phyloP scores from a whole-genome alignment of 257 asterid species.

The Solanum chaucha region DNA sequence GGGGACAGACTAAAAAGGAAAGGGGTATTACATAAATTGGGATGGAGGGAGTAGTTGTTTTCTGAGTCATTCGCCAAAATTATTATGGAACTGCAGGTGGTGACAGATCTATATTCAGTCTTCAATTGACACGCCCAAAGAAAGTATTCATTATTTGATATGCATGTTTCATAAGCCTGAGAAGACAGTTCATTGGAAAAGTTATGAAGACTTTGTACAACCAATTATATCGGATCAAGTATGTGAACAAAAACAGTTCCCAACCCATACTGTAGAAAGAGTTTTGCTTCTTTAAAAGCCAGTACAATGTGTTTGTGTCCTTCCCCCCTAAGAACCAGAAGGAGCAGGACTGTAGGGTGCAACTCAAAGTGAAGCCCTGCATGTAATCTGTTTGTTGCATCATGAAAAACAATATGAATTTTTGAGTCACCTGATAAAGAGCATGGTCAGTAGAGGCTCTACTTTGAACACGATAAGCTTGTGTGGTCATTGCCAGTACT shows the following conservation, averaged over 20 bases:
- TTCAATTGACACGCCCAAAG: background rate
- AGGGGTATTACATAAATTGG: background rate
- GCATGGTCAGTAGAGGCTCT: constrained; percentile 62
- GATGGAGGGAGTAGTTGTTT: background rate
- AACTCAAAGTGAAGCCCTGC: background rate
- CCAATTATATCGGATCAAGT: background rate
- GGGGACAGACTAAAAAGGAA: background rate
- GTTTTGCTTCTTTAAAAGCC: background rate
- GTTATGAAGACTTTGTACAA: background rate
- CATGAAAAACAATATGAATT: background rate
- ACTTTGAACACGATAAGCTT: constrained; percentile 95
- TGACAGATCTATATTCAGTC: background rate
- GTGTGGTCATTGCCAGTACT: constrained; percentile 96
- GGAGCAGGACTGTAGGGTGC: background rate
- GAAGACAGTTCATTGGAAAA: background rate
- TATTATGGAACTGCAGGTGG: background rate
- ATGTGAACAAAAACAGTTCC: background rate
- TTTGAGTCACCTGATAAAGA: constrained; percentile 39
- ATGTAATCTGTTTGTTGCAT: background rate
- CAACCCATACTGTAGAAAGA: background rate
- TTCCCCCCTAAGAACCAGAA: background rate
- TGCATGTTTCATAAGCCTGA: background rate
- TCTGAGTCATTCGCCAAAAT: background rate
- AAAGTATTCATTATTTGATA: background rate
- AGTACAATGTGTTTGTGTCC: background rate